These are phyloP conservation scores for Geranium rotundifolium DNA, from an alignment of 345 rosid genomes.

Conservation along the genomic window DNA sequence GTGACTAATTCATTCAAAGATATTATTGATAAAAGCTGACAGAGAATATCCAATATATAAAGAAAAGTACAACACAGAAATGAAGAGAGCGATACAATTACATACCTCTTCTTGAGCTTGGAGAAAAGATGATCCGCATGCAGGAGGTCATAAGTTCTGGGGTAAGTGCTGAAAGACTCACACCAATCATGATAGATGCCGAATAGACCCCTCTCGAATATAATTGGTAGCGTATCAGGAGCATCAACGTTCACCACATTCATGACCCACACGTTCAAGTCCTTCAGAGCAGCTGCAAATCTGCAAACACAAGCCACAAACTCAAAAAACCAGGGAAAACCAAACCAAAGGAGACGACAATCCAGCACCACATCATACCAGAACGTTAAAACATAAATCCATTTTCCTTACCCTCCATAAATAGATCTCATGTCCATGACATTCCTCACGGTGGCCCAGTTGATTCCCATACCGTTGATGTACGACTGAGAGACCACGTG, in stretches of 20 bases:
- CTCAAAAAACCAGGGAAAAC: background rate
- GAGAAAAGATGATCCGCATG: constrained; percentile 46
- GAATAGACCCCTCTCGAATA: constrained; percentile 33
- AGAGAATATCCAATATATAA: too few relatives aligned
- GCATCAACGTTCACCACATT: constrained; percentile 27
- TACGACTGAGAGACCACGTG: constrained; percentile 25
- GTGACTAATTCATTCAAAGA: too few relatives aligned
- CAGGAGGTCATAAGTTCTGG: constrained; percentile 36
- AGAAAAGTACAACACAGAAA: too few relatives aligned
- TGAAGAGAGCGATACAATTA: too few relatives aligned
- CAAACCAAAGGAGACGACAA: background rate
- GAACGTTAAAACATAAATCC: background rate
- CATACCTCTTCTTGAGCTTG: constrained; percentile 25
- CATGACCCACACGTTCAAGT: constrained; percentile 32
- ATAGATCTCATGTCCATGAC: constrained; percentile 41
- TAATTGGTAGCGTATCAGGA: constrained; percentile 33
- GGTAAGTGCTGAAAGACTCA: constrained; percentile 38
- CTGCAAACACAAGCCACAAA: constrained; percentile 7
- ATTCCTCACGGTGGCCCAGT: constrained; percentile 31
- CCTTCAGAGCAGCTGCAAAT: constrained; percentile 38
- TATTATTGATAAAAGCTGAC: too few relatives aligned
- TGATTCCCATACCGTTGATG: constrained; percentile 26
- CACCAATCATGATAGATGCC: constrained; percentile 44
- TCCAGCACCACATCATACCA: constrained; percentile 1
- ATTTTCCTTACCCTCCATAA: constrained; percentile 26